Evolutionary conservation across 805 yeast genomes (phyloP).

Genomic region (Starmerella ratchasimensis): DNA sequence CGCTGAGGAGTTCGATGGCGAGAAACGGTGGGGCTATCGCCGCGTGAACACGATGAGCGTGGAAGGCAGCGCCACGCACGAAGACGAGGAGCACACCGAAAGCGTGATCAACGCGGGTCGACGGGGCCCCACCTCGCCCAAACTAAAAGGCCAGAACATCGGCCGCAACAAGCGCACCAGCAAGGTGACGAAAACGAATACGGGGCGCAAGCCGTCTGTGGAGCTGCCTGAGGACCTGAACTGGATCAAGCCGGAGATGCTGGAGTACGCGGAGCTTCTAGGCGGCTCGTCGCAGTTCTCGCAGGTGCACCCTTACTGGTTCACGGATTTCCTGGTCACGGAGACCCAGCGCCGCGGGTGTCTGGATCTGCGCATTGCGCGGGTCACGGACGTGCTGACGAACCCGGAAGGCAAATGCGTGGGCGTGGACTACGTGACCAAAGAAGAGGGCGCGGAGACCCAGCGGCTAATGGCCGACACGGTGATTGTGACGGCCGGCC

Average conservation of each 20-base stretch:
- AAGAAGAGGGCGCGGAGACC: background rate
- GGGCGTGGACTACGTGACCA: conserved; percentile 46
- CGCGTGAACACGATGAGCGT: conserved; percentile 71
- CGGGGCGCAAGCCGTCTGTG: too few relatives aligned
- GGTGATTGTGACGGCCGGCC: conserved; percentile 80
- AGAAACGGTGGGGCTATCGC: conserved; percentile 82
- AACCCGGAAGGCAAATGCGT: conserved; percentile 54
- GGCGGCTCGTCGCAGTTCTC: conserved; percentile 87
- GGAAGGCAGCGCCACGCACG: conserved; percentile 40
- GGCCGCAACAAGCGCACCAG: conserved; percentile 9
- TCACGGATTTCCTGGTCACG: conserved; percentile 69
- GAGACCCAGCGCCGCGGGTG: conserved; percentile 72
- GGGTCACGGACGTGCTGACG: conserved; percentile 54
- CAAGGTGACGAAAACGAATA: too few relatives aligned
- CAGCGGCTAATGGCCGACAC: conserved; percentile 40
- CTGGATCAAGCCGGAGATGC: conserved; percentile 58
- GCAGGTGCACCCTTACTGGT: conserved; percentile 89
- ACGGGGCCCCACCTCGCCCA: conserved; percentile 45
- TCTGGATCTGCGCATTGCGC: conserved; percentile 74
- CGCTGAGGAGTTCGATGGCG: conserved; percentile 70
- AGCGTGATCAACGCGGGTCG: conserved; percentile 37
- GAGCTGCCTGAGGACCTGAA: conserved; percentile 40
- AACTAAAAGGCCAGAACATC: too few relatives aligned
- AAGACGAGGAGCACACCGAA: conserved; percentile 1
- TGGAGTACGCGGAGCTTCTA: conserved; percentile 60